Conservation (phyloP, 176 grass and related monocot species). For the Zea luxurians region DNA sequence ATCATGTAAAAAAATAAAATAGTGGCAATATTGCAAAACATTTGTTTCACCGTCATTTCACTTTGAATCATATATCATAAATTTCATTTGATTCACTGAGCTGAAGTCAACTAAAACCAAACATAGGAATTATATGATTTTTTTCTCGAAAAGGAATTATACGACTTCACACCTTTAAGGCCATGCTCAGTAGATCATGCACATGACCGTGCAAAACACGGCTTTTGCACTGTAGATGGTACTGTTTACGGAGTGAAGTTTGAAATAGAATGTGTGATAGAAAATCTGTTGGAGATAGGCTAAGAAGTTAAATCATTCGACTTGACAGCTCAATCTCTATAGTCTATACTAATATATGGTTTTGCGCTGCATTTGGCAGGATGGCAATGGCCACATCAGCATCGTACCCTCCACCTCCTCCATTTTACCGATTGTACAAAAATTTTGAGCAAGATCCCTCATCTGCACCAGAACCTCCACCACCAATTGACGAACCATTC, state of each 20-base stretch:
- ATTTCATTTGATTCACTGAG: background rate
- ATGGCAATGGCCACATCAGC: slow-evolving; percentile 65
- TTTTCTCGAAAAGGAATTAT: background rate
- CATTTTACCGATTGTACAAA: slow-evolving; percentile 80
- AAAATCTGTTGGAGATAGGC: too few species aligned
- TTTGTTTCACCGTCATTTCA: background rate
- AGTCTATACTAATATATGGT: background rate
- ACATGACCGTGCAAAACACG: background rate
- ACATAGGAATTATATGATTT: slow-evolving; percentile 1
- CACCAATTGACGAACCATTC: slow-evolving; percentile 51
- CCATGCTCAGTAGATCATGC: too few species aligned
- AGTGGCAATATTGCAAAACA: background rate
- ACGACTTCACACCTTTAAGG: too few species aligned
- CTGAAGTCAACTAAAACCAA: slow-evolving; percentile 1
- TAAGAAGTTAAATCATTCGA: background rate
- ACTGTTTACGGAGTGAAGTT: too few species aligned
- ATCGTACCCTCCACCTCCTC: slow-evolving; percentile 74
- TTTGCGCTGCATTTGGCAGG: slow-evolving; percentile 4
- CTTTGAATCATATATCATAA: background rate
- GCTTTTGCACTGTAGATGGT: background rate
- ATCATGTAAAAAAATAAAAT: background rate
- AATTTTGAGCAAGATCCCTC: slow-evolving; percentile 67
- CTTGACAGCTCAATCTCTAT: background rate
- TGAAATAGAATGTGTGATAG: too few species aligned
- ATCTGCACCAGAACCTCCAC: slow-evolving; percentile 67